phyloP scores from a whole-genome alignment of 805 yeast species.

The Suhomyces sp. region DNA sequence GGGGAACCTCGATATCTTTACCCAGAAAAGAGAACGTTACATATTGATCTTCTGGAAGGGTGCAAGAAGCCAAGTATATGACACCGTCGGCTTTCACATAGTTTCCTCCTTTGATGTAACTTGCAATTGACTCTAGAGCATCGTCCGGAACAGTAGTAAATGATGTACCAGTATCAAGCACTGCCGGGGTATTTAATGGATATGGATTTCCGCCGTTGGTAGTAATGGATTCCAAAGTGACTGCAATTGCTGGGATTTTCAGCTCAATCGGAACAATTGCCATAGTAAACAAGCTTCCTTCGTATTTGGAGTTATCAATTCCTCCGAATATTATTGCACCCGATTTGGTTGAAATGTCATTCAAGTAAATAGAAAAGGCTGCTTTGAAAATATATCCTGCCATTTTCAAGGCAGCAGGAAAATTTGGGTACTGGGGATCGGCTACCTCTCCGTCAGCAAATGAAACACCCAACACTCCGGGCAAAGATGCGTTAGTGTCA shows the following conservation, averaged over 20 bases:
- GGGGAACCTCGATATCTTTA: slow-evolving; percentile 7
- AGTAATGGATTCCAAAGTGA: background rate
- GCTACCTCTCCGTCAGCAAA: background rate
- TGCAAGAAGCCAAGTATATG: slow-evolving; percentile 1
- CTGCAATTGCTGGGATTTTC: background rate
- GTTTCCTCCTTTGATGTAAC: background rate
- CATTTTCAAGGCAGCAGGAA: slow-evolving; percentile 22
- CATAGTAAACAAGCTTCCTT: slow-evolving; percentile 13
- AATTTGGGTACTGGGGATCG: slow-evolving; percentile 6
- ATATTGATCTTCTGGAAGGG: slow-evolving; percentile 6
- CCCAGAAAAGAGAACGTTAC: slow-evolving; percentile 8
- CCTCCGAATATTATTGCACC: slow-evolving; percentile 32
- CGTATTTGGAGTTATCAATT: slow-evolving; percentile 24
- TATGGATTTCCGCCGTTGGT: slow-evolving; percentile 9
- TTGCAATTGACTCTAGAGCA: background rate
- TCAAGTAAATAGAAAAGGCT: slow-evolving; percentile 26
- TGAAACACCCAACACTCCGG: slow-evolving; percentile 12
- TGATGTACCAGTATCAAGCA: slow-evolving; percentile 11
- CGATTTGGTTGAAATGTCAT: slow-evolving; percentile 12
- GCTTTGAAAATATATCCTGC: slow-evolving; percentile 25
- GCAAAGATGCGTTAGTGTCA: slow-evolving; percentile 7
- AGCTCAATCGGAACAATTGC: slow-evolving; percentile 1
- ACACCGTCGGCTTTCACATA: background rate
- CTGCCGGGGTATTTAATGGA: background rate
- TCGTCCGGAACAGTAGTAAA: slow-evolving; percentile 5